Conservation (phyloP, 2,329 filamentous ascomycete species). For the Mollisiaceae sp. region DNA sequence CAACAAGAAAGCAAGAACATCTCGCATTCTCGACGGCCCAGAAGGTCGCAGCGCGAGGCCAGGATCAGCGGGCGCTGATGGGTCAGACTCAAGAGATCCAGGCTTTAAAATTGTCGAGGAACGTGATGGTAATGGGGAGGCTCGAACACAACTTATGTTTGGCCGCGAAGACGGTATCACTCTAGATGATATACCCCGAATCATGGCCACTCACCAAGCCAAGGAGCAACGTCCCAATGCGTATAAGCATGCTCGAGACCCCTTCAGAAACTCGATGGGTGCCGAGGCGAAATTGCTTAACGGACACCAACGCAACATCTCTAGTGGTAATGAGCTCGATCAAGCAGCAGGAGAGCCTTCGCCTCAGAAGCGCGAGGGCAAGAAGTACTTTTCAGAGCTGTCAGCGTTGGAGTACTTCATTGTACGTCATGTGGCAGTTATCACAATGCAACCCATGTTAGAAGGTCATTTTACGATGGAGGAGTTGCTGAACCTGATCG, state of each 20-base stretch:
- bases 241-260: constrained; percentile 74
- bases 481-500: constrained; percentile 89
- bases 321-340: constrained; percentile 59
- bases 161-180: constrained; percentile 90
- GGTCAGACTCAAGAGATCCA: constrained; percentile 56
- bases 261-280: constrained; percentile 58
- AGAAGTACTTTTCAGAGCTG: constrained; percentile 94
- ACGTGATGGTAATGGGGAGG: constrained; percentile 69
- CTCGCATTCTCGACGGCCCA: constrained; percentile 89
- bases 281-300: constrained; percentile 69
- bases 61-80: constrained; percentile 71
- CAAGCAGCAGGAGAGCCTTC: constrained; percentile 54
- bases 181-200: constrained; percentile 92
- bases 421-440: constrained; percentile 89
- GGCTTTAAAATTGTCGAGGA: constrained; percentile 84
- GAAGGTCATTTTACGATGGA: constrained; percentile 92
- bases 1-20: constrained; percentile 87
- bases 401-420: constrained; percentile 98
- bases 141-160: constrained; percentile 80
- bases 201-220: constrained; percentile 94
- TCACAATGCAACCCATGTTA: constrained; percentile 92
- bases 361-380: constrained; percentile 53
- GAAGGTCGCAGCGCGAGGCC: constrained; percentile 71
- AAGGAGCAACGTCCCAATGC: constrained; percentile 85
- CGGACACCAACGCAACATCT: constrained; percentile 71